phyloP scores from a whole-genome alignment of 352 stramenopile genomes.

The Phytophthora citrophthora region DNA sequence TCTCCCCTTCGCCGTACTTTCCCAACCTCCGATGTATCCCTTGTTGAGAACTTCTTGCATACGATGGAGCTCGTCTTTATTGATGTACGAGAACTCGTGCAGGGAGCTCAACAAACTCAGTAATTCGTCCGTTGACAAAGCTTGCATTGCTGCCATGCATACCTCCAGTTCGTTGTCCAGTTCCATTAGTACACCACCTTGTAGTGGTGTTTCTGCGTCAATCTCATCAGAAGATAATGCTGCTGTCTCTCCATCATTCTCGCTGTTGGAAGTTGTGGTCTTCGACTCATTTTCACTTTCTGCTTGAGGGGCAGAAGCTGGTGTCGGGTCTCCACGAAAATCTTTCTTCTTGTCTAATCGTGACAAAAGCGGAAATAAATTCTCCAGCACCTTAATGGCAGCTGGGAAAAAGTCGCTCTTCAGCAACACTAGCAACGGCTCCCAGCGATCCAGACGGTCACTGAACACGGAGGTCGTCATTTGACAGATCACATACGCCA shows the following conservation, averaged over 20 bases:
- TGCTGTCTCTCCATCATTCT: slow-evolving; percentile 5
- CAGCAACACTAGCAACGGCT: slow-evolving; percentile 76
- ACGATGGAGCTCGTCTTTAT: slow-evolving; percentile 63
- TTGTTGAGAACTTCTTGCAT: slow-evolving; percentile 85
- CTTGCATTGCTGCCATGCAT: slow-evolving; percentile 81
- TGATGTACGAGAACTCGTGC: slow-evolving; percentile 80
- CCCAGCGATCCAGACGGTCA: slow-evolving; percentile 82
- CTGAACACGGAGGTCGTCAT: slow-evolving; percentile 79
- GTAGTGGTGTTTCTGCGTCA: slow-evolving; percentile 1
- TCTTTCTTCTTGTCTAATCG: slow-evolving; percentile 54
- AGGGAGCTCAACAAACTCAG: slow-evolving; percentile 61
- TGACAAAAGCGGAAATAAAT: slow-evolving; percentile 72
- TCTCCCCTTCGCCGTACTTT: slow-evolving; percentile 66
- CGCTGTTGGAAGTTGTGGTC: slow-evolving; percentile 25
- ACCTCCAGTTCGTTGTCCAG: slow-evolving; percentile 65
- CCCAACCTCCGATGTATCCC: slow-evolving; percentile 83
- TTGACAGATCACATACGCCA: slow-evolving; percentile 88
- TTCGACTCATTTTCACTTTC: slow-evolving; percentile 30
- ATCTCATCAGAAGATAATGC: slow-evolving; percentile 13
- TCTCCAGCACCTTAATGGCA: slow-evolving; percentile 75
- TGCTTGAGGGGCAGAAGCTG: slow-evolving; percentile 3
- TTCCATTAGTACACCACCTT: slow-evolving; percentile 15
- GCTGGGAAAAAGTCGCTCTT: slow-evolving; percentile 69
- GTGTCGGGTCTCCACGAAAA: not conserved
- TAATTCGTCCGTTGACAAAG: slow-evolving; percentile 70